These are phyloP conservation scores for Fomitopsis pulvina DNA, from an alignment of 768 basidiomycete species.

Conservation along the genomic window DNA sequence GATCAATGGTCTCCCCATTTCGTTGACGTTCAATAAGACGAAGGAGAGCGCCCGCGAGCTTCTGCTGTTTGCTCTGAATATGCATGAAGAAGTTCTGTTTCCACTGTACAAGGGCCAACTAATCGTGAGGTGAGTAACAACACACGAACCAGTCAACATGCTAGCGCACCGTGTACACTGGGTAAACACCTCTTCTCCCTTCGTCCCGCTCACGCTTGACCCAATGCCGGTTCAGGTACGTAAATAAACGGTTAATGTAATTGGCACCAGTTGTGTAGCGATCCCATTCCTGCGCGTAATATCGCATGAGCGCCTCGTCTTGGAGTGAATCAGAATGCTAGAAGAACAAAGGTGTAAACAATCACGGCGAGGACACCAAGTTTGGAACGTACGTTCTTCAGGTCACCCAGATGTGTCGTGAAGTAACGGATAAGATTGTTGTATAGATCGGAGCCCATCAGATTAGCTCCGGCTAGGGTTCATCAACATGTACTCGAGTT, in stretches of 20 bases:
- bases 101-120: conserved; percentile 97
- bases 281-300: conserved; percentile 92
- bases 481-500: conserved; percentile 14
- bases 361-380: neutral
- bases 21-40: conserved; percentile 89
- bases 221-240: conserved; percentile 98
- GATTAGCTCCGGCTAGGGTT: conserved; percentile 73
- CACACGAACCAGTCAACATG: neutral
- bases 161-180: conserved; percentile 77
- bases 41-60: conserved; percentile 83
- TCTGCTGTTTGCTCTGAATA: conserved; percentile 75
- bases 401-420: conserved; percentile 64
- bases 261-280: conserved; percentile 95
- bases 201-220: conserved; percentile 97
- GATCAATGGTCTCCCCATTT: conserved; percentile 91
- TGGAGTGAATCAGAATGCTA: conserved; percentile 76
- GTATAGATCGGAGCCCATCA: conserved; percentile 98
- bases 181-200: conserved; percentile 90
- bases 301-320: conserved; percentile 83
- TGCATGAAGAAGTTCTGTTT: conserved; percentile 84
- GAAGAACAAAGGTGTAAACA: conserved; percentile 2
- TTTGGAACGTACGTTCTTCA: conserved; percentile 46
- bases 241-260: conserved; percentile 96
- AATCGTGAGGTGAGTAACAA: neutral
- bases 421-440: conserved; percentile 93